Base-by-base conservation (phyloP, 129 eudicot genomes). In the Tagetes patula region DNA sequence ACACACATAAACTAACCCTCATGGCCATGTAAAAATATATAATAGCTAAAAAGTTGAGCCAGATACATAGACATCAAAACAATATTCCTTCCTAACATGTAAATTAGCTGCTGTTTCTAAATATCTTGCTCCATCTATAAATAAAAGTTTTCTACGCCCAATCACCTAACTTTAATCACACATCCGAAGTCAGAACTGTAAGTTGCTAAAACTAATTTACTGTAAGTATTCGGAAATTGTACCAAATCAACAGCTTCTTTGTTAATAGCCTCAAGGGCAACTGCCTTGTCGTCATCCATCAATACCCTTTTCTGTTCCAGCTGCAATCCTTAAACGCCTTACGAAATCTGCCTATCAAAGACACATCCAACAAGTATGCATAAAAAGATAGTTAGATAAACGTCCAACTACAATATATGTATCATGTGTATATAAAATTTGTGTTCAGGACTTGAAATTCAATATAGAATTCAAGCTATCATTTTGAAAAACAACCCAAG, bases 181-280 rank as follows among this genome's bases (percentile, higher is more conserved):
- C 66, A 78, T 34, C 37, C 58, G 55, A 20, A 20, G 27, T 31
- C 39, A 68, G 45, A 52, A 38, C 61, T 38, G 30, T 67, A 43
- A 36, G 58, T 52, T 75, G 54, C 63, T 69, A 77, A 14, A 36
- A 36, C 52, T 55, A 70, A 40, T 34, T 66, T 60, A 27, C 10
- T 47, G 31, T 37, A 47, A 77, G 47, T 56, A 2, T 36, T 30
- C 6, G 45, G 20, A 64, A 75, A 40, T 5, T 31, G 46, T 85
- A 85, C 90, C 90, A 85, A 52, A 80, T 85, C 90, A 69, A 85
- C 84, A 65, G 82, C 83, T 80, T 85, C 90, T 48, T 85, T 85
- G 81, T 77, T 85, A 65, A 85, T 82, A n/a, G 87, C 87, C 72
- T 85, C 87, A 1, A 85, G 85, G 12, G 83, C 84, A 80, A 48